Base-by-base conservation (phyloP, 23 red algal genomes). In the Gracilaria domingensis region DNA sequence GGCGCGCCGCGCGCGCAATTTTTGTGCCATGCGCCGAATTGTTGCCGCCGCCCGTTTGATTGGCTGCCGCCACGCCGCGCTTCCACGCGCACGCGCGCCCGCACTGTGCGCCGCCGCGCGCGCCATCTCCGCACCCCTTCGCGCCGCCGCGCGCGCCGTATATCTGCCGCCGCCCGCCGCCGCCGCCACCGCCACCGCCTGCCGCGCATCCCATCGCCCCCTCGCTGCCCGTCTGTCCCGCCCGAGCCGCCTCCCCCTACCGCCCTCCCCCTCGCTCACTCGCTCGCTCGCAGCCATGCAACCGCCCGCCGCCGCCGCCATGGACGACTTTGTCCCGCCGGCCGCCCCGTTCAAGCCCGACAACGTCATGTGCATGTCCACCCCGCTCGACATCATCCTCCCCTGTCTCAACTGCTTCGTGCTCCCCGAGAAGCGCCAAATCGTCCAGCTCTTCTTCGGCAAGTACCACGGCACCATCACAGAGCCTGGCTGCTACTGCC, bases 381-480 rank as follows among this genome's bases (percentile, higher is more conserved):
- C 78, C 25, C 80, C 86, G 36, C 53, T 87, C 65, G 86, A 95
- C 69, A 23, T 45, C 7, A 75, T 93, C 18, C n/a, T 93, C 0
- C 89, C 89, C 7, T 86, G 66, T 24, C 83, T 73, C 74, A 86
- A 35, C 29, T 93, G 90, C 35, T 93, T 95, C 72, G 40, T 95
- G 23, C 66, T 95, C 18, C 82, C 92, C 1, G 92, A 95, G 30
- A 67, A 75, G 29, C 64, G 59, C 12, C 29, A 82, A 30, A 72
- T 82, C 25, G 92, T 95, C 24, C n/a, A 95, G 21, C 77, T 95
- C 2, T 95, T 85, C 79, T 95, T 86, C 57, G 92, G 92, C 21
- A 60, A 71, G 36, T 95, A 95, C 54, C 78, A 95, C 61, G 92
- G 92, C 14, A 95, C 92, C 65, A 95, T 95, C 77, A 88, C 73